Percentiles rank a stretch among this genome's conserved stretches.
phyloP scores from a whole-genome alignment of 768 basidiomycete species.

The Ramaria rubella region DNA sequence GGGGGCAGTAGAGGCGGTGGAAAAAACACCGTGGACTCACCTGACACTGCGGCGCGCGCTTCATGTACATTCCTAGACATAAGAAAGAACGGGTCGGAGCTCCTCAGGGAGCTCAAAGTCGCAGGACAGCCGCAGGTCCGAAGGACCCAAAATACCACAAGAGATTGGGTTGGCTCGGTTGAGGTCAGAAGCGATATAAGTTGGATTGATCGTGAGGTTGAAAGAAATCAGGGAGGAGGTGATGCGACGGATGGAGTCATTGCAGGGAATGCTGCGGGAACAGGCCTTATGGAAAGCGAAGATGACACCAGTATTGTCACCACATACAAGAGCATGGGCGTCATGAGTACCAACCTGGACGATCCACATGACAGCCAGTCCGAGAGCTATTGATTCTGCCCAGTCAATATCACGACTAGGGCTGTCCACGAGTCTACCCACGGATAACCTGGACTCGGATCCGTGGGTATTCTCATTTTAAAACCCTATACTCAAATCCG shows the following conservation, averaged over 20 bases:
- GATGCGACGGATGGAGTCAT: neutral
- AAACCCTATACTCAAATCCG: too few species aligned
- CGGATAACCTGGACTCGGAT: too few species aligned
- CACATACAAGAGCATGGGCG: neutral
- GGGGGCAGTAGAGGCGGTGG: neutral
- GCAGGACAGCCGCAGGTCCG: neutral
- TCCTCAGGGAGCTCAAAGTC: neutral
- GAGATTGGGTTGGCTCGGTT: slow-evolving; percentile 4
- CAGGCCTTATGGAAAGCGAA: neutral
- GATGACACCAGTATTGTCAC: slow-evolving; percentile 8
- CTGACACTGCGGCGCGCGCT: too few species aligned
- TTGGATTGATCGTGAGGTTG: neutral
- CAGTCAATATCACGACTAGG: slow-evolving; percentile 3
- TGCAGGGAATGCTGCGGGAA: neutral
- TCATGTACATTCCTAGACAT: too few species aligned
- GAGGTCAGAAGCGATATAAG: neutral
- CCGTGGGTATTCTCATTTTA: too few species aligned
- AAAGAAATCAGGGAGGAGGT: neutral
- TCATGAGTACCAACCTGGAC: neutral
- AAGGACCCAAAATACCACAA: too few species aligned
- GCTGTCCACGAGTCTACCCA: too few species aligned
- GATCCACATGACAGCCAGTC: neutral
- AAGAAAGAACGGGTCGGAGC: neutral
- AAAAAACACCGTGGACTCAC: neutral
- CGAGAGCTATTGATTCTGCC: slow-evolving; percentile 3